Evolutionary conservation across 176 grass and related monocot species (phyloP).

Genomic region (Hsuehochloa calcarea): DNA sequence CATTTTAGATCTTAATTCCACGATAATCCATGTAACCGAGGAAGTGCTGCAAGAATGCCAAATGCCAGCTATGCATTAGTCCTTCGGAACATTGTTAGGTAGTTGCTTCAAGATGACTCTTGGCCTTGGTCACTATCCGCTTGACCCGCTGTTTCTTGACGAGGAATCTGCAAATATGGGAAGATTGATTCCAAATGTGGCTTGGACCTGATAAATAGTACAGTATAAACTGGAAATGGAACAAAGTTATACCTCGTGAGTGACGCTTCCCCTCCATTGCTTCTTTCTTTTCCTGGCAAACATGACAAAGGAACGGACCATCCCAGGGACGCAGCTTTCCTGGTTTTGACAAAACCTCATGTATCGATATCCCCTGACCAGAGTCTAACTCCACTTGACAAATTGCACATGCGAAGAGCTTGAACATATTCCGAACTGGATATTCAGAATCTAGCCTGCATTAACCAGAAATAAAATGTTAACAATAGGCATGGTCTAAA

Average conservation of each 20-base stretch:
- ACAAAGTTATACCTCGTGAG: constrained; percentile 47
- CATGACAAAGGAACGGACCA: constrained; percentile 87
- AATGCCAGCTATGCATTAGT: constrained; percentile 11
- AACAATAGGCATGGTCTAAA: constrained; percentile 11
- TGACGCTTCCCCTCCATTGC: constrained; percentile 89
- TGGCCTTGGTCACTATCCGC: constrained; percentile 30
- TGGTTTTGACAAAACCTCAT: constrained; percentile 44
- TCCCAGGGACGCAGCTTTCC: constrained; percentile 69
- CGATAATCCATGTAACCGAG: background rate
- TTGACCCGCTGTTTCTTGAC: constrained; percentile 59
- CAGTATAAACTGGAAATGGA: background rate
- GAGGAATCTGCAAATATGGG: constrained; percentile 44
- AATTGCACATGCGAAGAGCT: constrained; percentile 87
- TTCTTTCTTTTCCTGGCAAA: constrained; percentile 91
- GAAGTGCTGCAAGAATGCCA: background rate
- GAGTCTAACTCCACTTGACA: constrained; percentile 80
- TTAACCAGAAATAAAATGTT: constrained; percentile 24
- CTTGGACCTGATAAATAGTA: background rate
- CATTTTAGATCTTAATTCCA: constrained; percentile 13
- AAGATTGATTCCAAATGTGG: background rate
- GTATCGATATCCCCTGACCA: constrained; percentile 85
- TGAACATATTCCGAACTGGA: constrained; percentile 91
- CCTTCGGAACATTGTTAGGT: background rate
- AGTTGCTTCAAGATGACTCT: constrained; percentile 26
- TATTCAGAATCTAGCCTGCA: constrained; percentile 82